phyloP scores from a whole-genome alignment of 257 asterid species.

The Fraxinus americana region DNA sequence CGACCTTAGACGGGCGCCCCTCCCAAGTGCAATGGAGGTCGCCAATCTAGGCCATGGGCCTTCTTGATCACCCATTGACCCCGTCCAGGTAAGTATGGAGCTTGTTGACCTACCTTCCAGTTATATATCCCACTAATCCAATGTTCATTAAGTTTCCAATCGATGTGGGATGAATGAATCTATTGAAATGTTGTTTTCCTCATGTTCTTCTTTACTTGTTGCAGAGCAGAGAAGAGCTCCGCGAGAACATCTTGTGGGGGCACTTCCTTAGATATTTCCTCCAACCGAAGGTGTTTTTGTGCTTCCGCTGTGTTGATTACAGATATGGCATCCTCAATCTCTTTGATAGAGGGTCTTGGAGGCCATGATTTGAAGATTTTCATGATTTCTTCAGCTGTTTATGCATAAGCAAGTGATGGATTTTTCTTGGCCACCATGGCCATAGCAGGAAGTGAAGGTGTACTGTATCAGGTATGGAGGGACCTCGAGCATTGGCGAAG shows the following conservation, averaged over 20 bases:
- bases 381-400: constrained; percentile 60
- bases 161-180: background rate
- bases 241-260: constrained; percentile 47
- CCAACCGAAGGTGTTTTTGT: constrained; percentile 47
- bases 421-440: constrained; percentile 31
- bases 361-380: constrained; percentile 45
- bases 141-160: background rate
- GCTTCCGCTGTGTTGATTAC: constrained; percentile 47
- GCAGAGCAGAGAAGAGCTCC: constrained; percentile 50
- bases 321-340: constrained; percentile 63
- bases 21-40: constrained; percentile 34
- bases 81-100: constrained; percentile 39
- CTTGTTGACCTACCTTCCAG: background rate
- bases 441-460: constrained; percentile 36
- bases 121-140: too few species aligned
- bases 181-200: background rate
- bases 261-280: constrained; percentile 47
- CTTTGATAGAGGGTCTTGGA: constrained; percentile 62
- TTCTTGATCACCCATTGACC: constrained; percentile 34
- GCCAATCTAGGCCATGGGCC: constrained; percentile 42
- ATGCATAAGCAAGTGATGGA: constrained; percentile 39
- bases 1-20: constrained; percentile 26
- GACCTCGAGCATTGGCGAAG: too few species aligned
- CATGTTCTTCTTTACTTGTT: constrained; percentile 47
- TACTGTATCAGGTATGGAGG: too few species aligned